phyloP scores from a whole-genome alignment of 2,329 filamentous ascomycete species.

The Pseudopithomyces chartarum region DNA sequence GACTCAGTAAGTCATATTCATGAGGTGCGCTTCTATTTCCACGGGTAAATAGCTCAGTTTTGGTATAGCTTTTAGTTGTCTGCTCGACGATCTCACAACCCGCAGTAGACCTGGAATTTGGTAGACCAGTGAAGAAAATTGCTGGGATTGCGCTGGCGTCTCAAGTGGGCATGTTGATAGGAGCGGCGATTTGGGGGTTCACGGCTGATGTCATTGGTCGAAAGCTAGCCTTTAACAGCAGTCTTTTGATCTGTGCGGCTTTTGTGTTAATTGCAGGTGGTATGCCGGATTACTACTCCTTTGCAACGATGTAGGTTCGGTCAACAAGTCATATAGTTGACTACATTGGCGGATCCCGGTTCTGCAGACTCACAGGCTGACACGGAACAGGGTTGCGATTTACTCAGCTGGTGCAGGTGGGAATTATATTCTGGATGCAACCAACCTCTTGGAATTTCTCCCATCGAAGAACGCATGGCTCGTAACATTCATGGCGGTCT shows the following conservation, averaged over 20 bases:
- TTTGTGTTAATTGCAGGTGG: constrained; percentile 31
- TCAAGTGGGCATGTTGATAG: constrained; percentile 50
- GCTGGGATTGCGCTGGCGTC: constrained; percentile 47
- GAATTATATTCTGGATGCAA: constrained; percentile 32
- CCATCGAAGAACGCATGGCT: constrained; percentile 23
- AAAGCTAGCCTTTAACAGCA: constrained; percentile 23
- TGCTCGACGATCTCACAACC: constrained; percentile 43
- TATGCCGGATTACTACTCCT: constrained; percentile 29
- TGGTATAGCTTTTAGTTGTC: constrained; percentile 39
- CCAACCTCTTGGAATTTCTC: constrained; percentile 32
- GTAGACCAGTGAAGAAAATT: constrained; percentile 19
- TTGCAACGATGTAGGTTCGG: constrained; percentile 12
- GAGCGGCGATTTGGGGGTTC: constrained; percentile 38
- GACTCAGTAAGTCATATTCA: constrained; percentile 22
- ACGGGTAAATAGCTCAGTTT: no score
- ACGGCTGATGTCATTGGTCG: constrained; percentile 20
- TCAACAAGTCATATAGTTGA: no score
- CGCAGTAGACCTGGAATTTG: constrained; percentile 32
- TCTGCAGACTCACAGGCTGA: not conserved
- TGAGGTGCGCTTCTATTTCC: no score
- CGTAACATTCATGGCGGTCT: constrained; percentile 28
- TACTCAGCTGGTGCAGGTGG: constrained; percentile 31
- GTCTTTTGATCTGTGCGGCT: constrained; percentile 23
- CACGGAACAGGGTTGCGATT: constrained; percentile 19
- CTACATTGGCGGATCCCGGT: not conserved